phyloP scores from a whole-genome alignment of 768 basidiomycete species.

The Kwoniella botswanensis region DNA sequence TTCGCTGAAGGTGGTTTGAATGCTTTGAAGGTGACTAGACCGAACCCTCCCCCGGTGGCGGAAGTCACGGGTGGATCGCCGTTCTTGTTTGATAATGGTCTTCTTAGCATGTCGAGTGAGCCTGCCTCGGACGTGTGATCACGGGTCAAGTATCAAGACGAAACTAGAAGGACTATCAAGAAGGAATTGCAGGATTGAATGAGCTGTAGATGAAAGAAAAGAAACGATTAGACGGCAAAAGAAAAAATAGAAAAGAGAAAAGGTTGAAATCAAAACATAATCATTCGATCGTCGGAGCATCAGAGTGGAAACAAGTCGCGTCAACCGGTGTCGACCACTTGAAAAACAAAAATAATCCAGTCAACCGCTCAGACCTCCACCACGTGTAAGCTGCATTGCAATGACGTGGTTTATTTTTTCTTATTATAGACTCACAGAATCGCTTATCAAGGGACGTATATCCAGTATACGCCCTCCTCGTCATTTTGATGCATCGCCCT shows the following conservation, averaged over 20 bases:
- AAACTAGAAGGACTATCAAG: not conserved
- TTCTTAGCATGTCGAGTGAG: conserved; percentile 40
- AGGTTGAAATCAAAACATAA: not conserved
- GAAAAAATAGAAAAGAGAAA: not conserved
- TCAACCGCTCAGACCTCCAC: conserved; percentile 5
- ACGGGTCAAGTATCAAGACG: not conserved
- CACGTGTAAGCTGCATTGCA: too few species aligned
- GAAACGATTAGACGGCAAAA: not conserved
- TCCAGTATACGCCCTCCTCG: not conserved
- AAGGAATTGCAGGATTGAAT: not conserved
- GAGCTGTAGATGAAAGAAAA: not conserved
- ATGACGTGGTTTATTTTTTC: conserved; percentile 5
- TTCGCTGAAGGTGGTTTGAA: conserved; percentile 56
- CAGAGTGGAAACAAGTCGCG: conserved; percentile 13
- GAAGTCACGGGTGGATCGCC: conserved; percentile 49
- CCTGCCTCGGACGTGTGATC: too few species aligned
- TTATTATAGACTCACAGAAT: not conserved
- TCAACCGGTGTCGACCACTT: not conserved
- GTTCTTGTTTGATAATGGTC: conserved; percentile 34
- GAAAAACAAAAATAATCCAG: conserved; percentile 3
- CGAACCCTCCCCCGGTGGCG: conserved; percentile 57
- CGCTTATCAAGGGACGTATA: conserved; percentile 2
- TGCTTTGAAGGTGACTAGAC: conserved; percentile 51
- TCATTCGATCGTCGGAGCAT: not conserved
- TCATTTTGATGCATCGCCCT: conserved; percentile 12